Evolutionary conservation across 495 filamentous ascomycete genomes (phyloP), one percentile per base, ranked within the genome.

Genomic region (Chaetomidium leptoderma): DNA sequence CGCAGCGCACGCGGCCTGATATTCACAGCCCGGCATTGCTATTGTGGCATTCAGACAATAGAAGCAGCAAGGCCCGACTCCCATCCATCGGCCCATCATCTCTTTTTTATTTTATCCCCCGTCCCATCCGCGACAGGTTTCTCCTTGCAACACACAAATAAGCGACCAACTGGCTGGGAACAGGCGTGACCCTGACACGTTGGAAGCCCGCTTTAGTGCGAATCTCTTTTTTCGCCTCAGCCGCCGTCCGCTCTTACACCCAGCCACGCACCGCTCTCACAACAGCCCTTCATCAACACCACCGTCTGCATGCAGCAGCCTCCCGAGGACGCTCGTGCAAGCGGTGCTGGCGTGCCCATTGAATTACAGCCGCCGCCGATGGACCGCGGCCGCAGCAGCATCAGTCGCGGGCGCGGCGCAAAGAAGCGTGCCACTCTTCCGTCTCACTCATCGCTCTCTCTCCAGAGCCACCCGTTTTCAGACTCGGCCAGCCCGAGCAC

Each of bases 191-290:
- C 67, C 63, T 70, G 67, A 70, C 67, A 70, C 67, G 67, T 63
- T 66, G 59, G 58, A 53, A 36, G 16, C 11, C 44, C 40, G 53
- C 40, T 55, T 66, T 70, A 66, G 65, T 70, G 67, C 66, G 56
- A 57, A 32, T 58, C 59, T 58, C 60, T 65, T 68, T 69, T 68
- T 67, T 69, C 68, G 68, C 68, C 64, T 63, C 66, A 68, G 21
- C 47, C 26, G 11, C 24, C 17, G 24, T 49, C 47, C 50, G 19
- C 57, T 50, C 55, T 47, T 43, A 43, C 56, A 36, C n/a, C n/a
- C n/a, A n/a, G n/a, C n/a, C 45, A 60, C 33, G 43, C 29, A 44
- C 48, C 35, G 46, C 30, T n/a, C 50, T 42, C 11, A 37, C 30
- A 23, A 10, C 42, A 45, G 19, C 17, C 39, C 48, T 21, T 26